phyloP scores from a whole-genome alignment of 2,329 filamentous ascomycete genomes.

The Nectriaceae sp. region DNA sequence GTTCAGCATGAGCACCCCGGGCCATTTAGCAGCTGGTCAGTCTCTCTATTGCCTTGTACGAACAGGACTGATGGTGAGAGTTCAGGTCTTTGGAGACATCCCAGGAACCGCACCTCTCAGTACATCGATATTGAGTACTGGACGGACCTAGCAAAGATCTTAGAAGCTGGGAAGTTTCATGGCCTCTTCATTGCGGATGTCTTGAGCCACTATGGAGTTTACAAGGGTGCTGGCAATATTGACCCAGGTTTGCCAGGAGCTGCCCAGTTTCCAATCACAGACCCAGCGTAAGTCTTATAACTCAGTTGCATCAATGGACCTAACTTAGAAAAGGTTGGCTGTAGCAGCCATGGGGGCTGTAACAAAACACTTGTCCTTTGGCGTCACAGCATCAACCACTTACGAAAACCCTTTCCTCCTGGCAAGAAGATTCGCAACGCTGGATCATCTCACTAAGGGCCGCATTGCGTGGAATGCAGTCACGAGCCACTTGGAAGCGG shows the following conservation, averaged over 20 bases:
- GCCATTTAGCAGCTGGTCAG: constrained; percentile 13
- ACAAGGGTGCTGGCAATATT: constrained; percentile 14
- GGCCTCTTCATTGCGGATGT: constrained; percentile 54
- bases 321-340: constrained; percentile 10
- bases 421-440: constrained; percentile 35
- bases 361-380: constrained; percentile 44
- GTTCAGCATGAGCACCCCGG: constrained; percentile 19
- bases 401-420: constrained; percentile 38
- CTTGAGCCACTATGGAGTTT: constrained; percentile 42
- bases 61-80: constrained; percentile 5
- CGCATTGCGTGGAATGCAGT: constrained; percentile 52
- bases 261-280: constrained; percentile 46
- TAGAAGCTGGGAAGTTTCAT: constrained; percentile 48
- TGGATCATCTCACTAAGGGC: constrained; percentile 39
- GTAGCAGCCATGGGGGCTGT: constrained; percentile 48
- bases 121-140: constrained; percentile 39
- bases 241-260: constrained; percentile 33
- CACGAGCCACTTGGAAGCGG: constrained; percentile 48
- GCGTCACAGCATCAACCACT: constrained; percentile 37
- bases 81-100: constrained; percentile 26
- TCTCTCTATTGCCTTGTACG: not conserved
- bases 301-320: not conserved
- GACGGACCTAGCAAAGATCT: constrained; percentile 48
- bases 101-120: constrained; percentile 17
- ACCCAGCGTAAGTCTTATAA: constrained; percentile 30